Base-by-base conservation (phyloP, 805 yeast species). In the Spathaspora sp. region DNA sequence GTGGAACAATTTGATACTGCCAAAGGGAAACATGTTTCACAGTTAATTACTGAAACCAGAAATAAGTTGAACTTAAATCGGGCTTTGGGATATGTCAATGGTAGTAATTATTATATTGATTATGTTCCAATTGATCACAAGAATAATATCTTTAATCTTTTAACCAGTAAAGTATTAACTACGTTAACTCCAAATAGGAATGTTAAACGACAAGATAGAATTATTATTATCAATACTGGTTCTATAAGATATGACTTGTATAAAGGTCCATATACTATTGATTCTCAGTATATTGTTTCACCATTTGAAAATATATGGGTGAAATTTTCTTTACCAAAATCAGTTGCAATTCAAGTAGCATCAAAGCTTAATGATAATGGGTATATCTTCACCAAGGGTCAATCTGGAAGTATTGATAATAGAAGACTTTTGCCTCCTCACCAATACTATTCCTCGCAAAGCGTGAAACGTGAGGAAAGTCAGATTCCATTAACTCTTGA, bases 231-330 rank as follows among this genome's bases (percentile, higher is more conserved):
- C 53, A 93, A 93, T 64, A 87, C 97, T 0, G 97, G 97, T 1
- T 86, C 96, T 4, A 79, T 92, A 2, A 78, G 97, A 49, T 93
- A 89, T 62, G 97, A 92, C 66, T 68, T 92, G 45, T 87, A 86
- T 69, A 80, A 84, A 62, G 98, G 97, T 0, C 84, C 86, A 1
- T 92, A 86, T 64, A 91, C 96, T 0, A 70, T 72, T 44, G 96
- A 91, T 65, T 77, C 93, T 0, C 87, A 87, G 58, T 93, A 77
- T 62, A 88, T 87, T 44, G 88, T 93, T 0, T 84, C 96, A 0
- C 97, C 98, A 0, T 92, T 90, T 68, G 76, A 81, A 49, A 90
- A 91, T 61, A 77, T 77, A 42, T 93, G 97, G 97, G 79, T 76
- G 31, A 81, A 78, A 47, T 65, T 92, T 12, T 71, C 77, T 5